phyloP scores from a whole-genome alignment of 176 grass and related monocot species.

The Poa pratensis region DNA sequence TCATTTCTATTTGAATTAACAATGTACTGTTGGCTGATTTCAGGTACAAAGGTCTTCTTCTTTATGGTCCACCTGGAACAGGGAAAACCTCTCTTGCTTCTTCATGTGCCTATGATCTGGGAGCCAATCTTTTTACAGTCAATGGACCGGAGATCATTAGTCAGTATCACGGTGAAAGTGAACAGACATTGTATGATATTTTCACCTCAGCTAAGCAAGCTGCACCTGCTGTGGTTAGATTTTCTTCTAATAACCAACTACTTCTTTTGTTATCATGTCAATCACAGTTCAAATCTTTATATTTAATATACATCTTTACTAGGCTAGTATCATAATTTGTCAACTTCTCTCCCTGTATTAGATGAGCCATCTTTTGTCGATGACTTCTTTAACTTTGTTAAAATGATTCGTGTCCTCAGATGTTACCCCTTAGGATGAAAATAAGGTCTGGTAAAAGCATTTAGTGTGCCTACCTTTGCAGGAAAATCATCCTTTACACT shows the following conservation, averaged over 20 bases:
- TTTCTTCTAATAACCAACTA: constrained; percentile 38
- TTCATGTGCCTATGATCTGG: constrained; percentile 67
- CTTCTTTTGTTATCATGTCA: constrained; percentile 7
- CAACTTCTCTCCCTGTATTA: not conserved
- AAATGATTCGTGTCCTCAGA: not conserved
- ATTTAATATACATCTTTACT: not conserved
- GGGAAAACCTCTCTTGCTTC: constrained; percentile 90
- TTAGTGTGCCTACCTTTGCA: constrained; percentile 16
- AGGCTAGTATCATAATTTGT: constrained; percentile 31
- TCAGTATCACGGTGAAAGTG: constrained; percentile 89
- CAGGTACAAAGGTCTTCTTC: constrained; percentile 94
- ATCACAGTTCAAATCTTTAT: not conserved
- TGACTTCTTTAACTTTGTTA: not conserved
- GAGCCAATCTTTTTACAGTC: constrained; percentile 70
- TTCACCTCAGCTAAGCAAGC: constrained; percentile 76
- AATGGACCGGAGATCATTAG: constrained; percentile 92
- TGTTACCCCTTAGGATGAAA: constrained; percentile 4
- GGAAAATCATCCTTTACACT: not conserved
- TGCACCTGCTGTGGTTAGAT: constrained; percentile 82
- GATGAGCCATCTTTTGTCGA: not conserved
- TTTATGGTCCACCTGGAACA: constrained; percentile 94
- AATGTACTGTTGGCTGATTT: constrained; percentile 37
- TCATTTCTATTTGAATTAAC: constrained; percentile 22
- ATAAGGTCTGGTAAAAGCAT: not conserved
- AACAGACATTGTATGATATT: constrained; percentile 74